Evolutionary conservation across 2,329 filamentous ascomycete species (phyloP), one percentile per base, ranked within the genome.

Genomic region (Colletotrichum magnum): DNA sequence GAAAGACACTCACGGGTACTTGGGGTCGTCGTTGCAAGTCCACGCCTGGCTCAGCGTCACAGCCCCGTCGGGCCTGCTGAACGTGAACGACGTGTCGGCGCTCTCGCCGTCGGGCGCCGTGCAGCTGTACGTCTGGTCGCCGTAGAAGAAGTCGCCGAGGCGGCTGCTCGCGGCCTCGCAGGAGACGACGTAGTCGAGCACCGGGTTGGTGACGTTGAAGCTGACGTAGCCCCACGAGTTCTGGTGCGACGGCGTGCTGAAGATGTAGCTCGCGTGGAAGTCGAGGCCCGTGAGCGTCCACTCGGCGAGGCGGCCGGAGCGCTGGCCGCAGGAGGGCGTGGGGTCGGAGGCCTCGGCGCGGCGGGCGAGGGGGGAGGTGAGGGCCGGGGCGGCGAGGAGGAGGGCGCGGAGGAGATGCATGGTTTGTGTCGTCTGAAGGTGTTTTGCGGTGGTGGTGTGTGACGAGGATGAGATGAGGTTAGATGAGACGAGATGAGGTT

Each of bases 181-280:
- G 41, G 60, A 58, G 52, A 79, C 75, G 24, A 71, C 73, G 70
- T 81, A 79, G 47, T 77, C 71, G 45, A 86, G 72, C 39, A 79
- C 83, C 15, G 81, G 78, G 80, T 87, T 87, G 62, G 76, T 73
- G n/a, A 88, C 77, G 70, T 82, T 84, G 78, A 88, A 88, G 74
- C 78, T 79, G 70, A 84, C 81, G 68, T 80, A 79, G 57, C 85
- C 86, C 76, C 77, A 81, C 2, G 81, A 81, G 75, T 83, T 84
- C 71, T 87, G 84, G 77, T 88, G 86, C 4, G 86, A 79, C 0
- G 86, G 86, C 2, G 84, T 87, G 16, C 79, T 80, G 79, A 86
- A 87, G 74, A 79, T 76, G 75, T 84, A 86, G 12, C 78, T 81
- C n/a, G 82, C 81, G 75, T 85, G 81, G 79, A 80, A 88, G 75